A percentile compares a stretch with the other conserved stretches of the same genome.
Evolutionary conservation across 1,284 basidiomycete genomes (phyloP).

Genomic region (Leccinum pachyderme): DNA sequence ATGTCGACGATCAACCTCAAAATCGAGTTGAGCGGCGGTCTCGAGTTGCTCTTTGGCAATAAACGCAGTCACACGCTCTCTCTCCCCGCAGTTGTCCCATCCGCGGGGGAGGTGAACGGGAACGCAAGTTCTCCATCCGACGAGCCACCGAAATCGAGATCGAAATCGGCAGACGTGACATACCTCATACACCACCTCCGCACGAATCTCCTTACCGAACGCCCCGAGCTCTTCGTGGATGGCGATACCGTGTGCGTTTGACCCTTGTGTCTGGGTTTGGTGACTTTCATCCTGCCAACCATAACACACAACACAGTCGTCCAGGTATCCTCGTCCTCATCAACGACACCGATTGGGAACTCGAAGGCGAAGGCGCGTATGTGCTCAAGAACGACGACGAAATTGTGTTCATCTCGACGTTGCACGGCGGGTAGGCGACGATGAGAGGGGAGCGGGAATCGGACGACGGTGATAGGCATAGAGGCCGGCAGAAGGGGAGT

Average conservation of each 20-base stretch:
- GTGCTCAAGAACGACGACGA: slow-evolving; percentile 79
- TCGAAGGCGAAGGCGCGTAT: slow-evolving; percentile 94
- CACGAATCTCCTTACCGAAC: slow-evolving; percentile 77
- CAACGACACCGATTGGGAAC: slow-evolving; percentile 97
- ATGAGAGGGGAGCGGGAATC: neutral
- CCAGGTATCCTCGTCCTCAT: slow-evolving; percentile 95
- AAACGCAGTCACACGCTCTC: slow-evolving; percentile 59
- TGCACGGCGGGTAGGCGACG: slow-evolving; percentile 72
- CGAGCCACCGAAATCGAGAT: neutral
- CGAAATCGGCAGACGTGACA: slow-evolving; percentile 56
- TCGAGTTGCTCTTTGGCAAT: slow-evolving; percentile 79
- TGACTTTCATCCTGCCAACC: neutral
- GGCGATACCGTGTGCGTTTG: slow-evolving; percentile 74
- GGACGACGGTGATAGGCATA: neutral
- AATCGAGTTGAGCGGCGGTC: slow-evolving; percentile 76
- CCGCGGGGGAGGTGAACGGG: neutral
- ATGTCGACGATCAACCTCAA: slow-evolving; percentile 40
- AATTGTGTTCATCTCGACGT: slow-evolving; percentile 93
- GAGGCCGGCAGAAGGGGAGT: neutral
- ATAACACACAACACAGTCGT: slow-evolving; percentile 56
- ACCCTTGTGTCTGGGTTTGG: no score
- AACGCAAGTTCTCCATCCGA: neutral
- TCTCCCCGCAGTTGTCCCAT: slow-evolving; percentile 49
- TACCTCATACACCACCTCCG: slow-evolving; percentile 82
- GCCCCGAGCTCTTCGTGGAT: slow-evolving; percentile 89